Base-by-base conservation (phyloP, 1,284 basidiomycete species). In the Puccinia horiana region DNA sequence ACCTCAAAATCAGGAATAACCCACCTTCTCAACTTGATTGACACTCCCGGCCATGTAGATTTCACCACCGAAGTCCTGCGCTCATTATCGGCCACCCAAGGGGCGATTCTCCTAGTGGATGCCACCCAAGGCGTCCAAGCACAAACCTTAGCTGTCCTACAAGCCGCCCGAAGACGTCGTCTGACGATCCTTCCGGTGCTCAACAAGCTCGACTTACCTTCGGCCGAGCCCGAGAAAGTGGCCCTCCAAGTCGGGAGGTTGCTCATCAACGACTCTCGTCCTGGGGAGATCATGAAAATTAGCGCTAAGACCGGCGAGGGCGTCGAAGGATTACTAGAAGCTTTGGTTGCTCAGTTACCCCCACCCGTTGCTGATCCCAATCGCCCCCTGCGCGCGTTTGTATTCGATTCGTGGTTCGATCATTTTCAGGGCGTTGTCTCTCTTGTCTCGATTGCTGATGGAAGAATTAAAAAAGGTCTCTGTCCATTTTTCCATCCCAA, bases 51-150 rank as follows among this genome's bases (percentile, higher is more conserved):
- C 3, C 95, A 98, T 87, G 95, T 97, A 72, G 95, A 98, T 88
- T 98, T 98, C 87, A 91, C 93, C 83, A 96, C 96, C 91, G 97
- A 99, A 88, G 95, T 99, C 14, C 93, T 94, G 20, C 91, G 97
- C 69, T 95, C 94, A 61, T 89, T 99, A 37, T 92, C 94, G 1
- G 95, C 96, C 47, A 98, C 94, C 85, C 94, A 99, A 88, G 96
- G 95, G 26, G 96, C 95, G 3, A 87, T 99, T 70, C 89, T 99
- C 18, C 90, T 91, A 1, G 95, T 99, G 0, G 96, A 99, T 86
- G 94, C 96, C 18, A 95, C 94, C 65, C 96, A 98, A 89, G 96
- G 96, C 18, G 92, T 99, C 6, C 97, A 99, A 88, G 96, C 97
- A 0, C 97, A 99, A 87, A 95, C 96, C 6, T 92, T 99, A 81